Evolutionary conservation across 352 stramenopile genomes (phyloP).

Genomic region (Globisporangium splendens): DNA sequence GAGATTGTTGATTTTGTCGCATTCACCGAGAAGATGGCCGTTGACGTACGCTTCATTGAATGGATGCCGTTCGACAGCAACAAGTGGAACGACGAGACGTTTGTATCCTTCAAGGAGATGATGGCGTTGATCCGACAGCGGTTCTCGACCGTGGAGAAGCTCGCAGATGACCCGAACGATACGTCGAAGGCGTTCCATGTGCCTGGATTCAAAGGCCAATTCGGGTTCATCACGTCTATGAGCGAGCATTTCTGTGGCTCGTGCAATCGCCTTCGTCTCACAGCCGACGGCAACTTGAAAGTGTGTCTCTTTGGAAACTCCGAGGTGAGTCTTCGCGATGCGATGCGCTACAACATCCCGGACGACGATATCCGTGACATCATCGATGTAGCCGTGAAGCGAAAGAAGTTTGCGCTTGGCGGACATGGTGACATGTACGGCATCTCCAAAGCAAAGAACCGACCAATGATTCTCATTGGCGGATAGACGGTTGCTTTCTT

Average conservation of each 20-base stretch:
- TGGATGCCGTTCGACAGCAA: conserved; percentile 99
- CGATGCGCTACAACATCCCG: conserved; percentile 71
- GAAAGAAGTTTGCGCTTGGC: conserved; percentile 93
- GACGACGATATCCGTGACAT: conserved; percentile 86
- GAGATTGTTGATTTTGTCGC: conserved; percentile 94
- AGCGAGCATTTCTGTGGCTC: conserved; percentile 96
- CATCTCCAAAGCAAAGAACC: conserved; percentile 91
- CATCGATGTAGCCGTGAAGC: conserved; percentile 88
- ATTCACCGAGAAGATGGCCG: conserved; percentile 78
- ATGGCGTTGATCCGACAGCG: conserved; percentile 41
- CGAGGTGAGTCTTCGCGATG: conserved; percentile 91
- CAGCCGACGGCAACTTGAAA: conserved; percentile 93
- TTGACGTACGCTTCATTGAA: conserved; percentile 98
- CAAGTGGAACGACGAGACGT: conserved; percentile 90
- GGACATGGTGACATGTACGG: conserved; percentile 94
- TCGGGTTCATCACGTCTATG: conserved; percentile 98
- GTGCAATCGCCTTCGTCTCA: conserved; percentile 97
- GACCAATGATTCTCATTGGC: conserved; percentile 98
- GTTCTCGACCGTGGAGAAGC: conserved; percentile 51
- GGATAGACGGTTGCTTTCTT: conserved; percentile 57
- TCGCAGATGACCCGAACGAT: conserved; percentile 85
- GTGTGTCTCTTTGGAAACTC: conserved; percentile 96
- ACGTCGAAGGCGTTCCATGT: conserved; percentile 94
- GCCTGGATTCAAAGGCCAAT: conserved; percentile 56
- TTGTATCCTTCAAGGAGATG: conserved; percentile 95